A percentile compares a stretch with the other conserved stretches of the same genome.
Evolutionary conservation across 2,329 filamentous ascomycete species (phyloP).

Genomic region (Penicillium sp.): DNA sequence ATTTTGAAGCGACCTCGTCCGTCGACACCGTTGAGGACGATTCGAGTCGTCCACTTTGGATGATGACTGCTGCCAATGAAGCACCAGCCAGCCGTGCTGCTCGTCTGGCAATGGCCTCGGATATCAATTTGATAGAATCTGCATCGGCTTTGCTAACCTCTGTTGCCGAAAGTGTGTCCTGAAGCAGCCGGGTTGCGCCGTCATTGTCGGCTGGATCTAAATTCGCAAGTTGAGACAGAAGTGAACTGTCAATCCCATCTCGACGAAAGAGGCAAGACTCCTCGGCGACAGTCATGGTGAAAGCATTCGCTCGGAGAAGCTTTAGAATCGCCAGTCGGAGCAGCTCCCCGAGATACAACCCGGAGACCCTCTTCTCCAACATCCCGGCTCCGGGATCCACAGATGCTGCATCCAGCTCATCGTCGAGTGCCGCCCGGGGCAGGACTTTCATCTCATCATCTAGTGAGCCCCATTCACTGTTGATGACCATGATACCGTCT

Average conservation of each 20-base stretch:
- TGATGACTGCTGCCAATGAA: neutral
- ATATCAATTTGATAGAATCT: neutral
- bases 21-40: neutral
- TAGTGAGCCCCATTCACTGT: constrained; percentile 3
- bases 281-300: neutral
- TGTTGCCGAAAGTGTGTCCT: neutral
- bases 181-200: neutral
- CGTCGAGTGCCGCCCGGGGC: neutral
- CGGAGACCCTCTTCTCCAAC: constrained; percentile 4
- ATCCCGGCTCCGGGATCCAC: neutral
- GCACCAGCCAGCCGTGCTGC: constrained; percentile 1
- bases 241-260: neutral
- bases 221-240: neutral
- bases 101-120: neutral
- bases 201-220: neutral
- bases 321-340: neutral
- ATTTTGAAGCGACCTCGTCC: neutral
- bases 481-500: constrained; percentile 1
- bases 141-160: neutral
- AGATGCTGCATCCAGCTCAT: neutral
- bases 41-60: constrained; percentile 1
- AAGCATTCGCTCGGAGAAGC: neutral
- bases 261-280: neutral
- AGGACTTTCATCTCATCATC: constrained; percentile 2
- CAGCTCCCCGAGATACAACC: constrained; percentile 2